A percentile compares a stretch with the other conserved stretches of the same genome.
phyloP scores from a whole-genome alignment of 2,329 filamentous ascomycete genomes.

The Lecanosticta acicola region DNA sequence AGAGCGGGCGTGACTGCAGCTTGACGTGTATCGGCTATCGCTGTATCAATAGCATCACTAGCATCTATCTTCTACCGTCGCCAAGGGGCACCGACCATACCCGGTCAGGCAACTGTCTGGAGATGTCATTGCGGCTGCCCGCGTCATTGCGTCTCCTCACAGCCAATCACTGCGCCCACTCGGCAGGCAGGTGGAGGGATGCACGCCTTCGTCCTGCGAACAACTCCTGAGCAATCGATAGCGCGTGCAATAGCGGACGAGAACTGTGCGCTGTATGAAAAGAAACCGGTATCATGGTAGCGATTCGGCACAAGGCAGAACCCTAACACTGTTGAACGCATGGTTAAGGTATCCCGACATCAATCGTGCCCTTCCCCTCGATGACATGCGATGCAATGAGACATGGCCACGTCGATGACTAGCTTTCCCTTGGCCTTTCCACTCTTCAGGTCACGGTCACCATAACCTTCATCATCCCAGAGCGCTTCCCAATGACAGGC shows the following conservation, averaged over 20 bases:
- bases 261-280: too few relatives aligned
- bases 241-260: too few relatives aligned
- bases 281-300: neutral
- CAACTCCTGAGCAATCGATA: neutral
- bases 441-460: constrained; percentile 52
- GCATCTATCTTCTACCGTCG: too few relatives aligned
- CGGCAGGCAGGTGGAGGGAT: neutral
- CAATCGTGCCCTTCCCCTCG: neutral
- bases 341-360: neutral
- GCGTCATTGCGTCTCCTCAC: neutral
- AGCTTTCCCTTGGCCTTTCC: constrained; percentile 56
- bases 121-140: neutral
- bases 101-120: neutral
- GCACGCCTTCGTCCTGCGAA: neutral
- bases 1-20: neutral
- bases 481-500: constrained; percentile 51
- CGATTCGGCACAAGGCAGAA: neutral
- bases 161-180: neutral
- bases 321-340: neutral
- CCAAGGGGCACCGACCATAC: too few relatives aligned
- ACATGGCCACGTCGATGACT: constrained; percentile 35
- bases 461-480: constrained; percentile 51
- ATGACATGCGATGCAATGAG: neutral
- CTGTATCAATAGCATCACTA: neutral
- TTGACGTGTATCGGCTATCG: neutral